Conservation (phyloP, 495 filamentous ascomycete genomes). For the Cercophora newfieldiana region DNA sequence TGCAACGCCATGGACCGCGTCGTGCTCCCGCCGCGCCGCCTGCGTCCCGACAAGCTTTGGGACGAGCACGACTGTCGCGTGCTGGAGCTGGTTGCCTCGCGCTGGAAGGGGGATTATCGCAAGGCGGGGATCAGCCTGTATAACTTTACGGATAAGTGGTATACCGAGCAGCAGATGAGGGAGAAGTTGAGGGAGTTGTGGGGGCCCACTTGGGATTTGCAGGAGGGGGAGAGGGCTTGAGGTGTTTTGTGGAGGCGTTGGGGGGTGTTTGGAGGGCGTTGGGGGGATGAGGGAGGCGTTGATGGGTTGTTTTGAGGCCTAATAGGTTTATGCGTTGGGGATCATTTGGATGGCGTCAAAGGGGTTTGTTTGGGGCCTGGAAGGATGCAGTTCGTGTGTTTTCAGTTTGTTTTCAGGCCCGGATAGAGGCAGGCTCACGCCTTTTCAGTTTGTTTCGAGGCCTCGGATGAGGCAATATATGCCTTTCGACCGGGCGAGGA, state of each 20-base stretch:
- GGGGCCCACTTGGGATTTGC: neutral
- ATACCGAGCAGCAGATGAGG: neutral
- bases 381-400: neutral
- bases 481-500: neutral
- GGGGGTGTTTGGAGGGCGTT: no score
- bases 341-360: no score
- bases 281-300: neutral
- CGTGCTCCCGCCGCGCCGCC: neutral
- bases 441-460: neutral
- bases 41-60: neutral
- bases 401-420: no score
- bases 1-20: neutral
- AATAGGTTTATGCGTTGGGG: no score
- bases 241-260: no score
- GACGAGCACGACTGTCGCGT: neutral
- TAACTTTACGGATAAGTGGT: neutral
- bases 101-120: neutral
- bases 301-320: neutral
- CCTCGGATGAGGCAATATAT: neutral
- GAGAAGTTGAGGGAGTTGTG: neutral
- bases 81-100: neutral
- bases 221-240: neutral
- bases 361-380: no score
- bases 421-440: no score
- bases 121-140: neutral